phyloP scores from a whole-genome alignment of 73 alveolate genomes.

The Tetrahymena borealis region DNA sequence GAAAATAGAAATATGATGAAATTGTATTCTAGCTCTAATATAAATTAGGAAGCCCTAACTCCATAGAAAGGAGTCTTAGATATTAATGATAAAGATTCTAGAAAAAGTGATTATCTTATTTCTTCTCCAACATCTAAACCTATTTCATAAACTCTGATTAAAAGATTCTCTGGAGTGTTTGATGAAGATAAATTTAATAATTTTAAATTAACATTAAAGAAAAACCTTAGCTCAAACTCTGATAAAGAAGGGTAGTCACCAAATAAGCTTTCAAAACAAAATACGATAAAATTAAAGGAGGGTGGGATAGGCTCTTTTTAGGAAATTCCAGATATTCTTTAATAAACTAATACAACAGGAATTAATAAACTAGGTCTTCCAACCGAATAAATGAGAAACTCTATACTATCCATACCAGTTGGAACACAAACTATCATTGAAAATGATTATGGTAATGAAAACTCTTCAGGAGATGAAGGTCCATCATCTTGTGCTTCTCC shows the following conservation, averaged over 20 bases:
- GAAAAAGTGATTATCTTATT: neutral
- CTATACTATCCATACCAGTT: no score
- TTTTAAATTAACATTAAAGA: neutral
- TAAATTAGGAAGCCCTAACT: neutral
- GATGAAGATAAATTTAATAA: neutral
- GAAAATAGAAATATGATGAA: neutral
- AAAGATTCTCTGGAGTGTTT: neutral
- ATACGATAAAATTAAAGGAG: no score
- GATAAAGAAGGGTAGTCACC: no score
- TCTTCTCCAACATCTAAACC: neutral
- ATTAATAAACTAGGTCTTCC: no score
- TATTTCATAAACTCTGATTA: neutral
- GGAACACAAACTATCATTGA: neutral
- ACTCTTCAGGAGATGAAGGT: neutral
- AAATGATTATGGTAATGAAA: neutral
- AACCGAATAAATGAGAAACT: no score
- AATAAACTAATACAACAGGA: no score
- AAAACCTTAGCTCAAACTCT: neutral
- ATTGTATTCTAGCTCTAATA: neutral
- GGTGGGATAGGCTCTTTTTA: no score
- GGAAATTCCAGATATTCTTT: no score
- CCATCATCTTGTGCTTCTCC: neutral
- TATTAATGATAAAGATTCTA: neutral
- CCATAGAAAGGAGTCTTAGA: neutral
- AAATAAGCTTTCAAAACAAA: no score